Evolutionary conservation across 768 basidiomycete species (phyloP).

Genomic region (Aureoboletus auriporus): DNA sequence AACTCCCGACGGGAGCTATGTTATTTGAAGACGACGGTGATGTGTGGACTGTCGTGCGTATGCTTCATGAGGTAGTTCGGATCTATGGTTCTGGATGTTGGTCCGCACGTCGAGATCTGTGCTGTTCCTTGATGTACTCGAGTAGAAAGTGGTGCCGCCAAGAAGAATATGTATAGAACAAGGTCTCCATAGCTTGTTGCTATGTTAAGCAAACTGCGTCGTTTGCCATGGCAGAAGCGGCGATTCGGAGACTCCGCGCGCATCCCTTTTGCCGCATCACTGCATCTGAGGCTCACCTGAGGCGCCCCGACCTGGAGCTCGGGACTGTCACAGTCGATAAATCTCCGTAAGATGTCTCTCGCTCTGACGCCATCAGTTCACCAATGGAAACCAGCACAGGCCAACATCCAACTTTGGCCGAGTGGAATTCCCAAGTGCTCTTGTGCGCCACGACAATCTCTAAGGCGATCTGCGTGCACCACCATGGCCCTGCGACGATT

Average conservation of each 20-base stretch:
- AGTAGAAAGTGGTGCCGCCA: neutral
- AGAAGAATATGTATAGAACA: neutral
- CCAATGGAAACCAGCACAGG: slow-evolving; percentile 3
- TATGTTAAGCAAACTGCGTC: neutral
- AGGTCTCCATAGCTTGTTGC: neutral
- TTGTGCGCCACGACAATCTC: neutral
- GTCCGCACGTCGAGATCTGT: neutral
- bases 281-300: slow-evolving; percentile 23
- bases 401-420: slow-evolving; percentile 5
- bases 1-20: neutral
- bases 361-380: slow-evolving; percentile 3
- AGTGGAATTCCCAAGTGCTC: slow-evolving; percentile 2
- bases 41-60: neutral
- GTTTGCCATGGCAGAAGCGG: slow-evolving; percentile 1
- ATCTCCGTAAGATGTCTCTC: slow-evolving; percentile 5
- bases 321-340: neutral
- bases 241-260: no score
- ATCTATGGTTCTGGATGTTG: slow-evolving; percentile 1
- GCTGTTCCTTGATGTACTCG: neutral
- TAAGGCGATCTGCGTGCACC: neutral
- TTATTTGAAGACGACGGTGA: slow-evolving; percentile 6
- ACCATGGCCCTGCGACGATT: slow-evolving; percentile 54
- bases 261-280: neutral
- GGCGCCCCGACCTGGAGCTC: slow-evolving; percentile 7
- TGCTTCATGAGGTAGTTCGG: neutral